Evolutionary conservation across 192 early-diverging fungal species (phyloP), one percentile per base, ranked within the genome.

Genomic region (Mortierella antarctica): DNA sequence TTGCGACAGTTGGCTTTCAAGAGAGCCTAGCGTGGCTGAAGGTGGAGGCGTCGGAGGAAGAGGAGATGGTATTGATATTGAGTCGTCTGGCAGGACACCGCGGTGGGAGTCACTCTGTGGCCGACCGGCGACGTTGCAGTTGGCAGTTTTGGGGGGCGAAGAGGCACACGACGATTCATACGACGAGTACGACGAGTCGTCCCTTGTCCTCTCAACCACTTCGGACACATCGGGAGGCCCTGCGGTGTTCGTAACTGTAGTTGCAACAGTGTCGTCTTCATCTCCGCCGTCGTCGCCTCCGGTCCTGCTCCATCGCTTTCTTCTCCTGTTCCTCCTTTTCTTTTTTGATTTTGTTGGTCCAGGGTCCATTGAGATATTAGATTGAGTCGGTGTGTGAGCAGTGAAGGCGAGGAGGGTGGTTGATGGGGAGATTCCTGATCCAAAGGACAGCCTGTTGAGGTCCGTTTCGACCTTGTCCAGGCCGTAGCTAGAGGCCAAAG

Each of bases 91-190:
- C 31, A 31, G 54, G 15, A 55, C 17, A 55, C 4, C 17, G 1
- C n/a, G 41, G 60, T 55, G 57, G 46, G 55, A 54, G 4, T 41
- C 14, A 23, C 57, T 57, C 44, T 67, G 58, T n/a, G 47, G 21
- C 23, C 74, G 59, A 53, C 74, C 52, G 14, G 61, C 74, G 6
- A 57, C 21, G 17, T 76, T 76, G 55, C 62, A n/a, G 56, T 60
- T 76, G 40, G 47, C 42, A 6, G 60, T 45, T 50, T 68, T 63
- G 17, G 74, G 21, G 44, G 74, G 60, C n/a, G 74, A 65, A 9
- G 74, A 78, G 12, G 62, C 67, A n/a, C 49, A 60, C 6, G 74
- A 59, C 0, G 74, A 74, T 23, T 66, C 63, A 21, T 73, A 65
- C 13, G 61, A 63, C 23, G 70, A 58, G 42, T 76, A 69, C 1